Evolutionary conservation across 176 grass and related monocot species (phyloP), one percentile per base, ranked within the genome.

Genomic region (Areca catechu): DNA sequence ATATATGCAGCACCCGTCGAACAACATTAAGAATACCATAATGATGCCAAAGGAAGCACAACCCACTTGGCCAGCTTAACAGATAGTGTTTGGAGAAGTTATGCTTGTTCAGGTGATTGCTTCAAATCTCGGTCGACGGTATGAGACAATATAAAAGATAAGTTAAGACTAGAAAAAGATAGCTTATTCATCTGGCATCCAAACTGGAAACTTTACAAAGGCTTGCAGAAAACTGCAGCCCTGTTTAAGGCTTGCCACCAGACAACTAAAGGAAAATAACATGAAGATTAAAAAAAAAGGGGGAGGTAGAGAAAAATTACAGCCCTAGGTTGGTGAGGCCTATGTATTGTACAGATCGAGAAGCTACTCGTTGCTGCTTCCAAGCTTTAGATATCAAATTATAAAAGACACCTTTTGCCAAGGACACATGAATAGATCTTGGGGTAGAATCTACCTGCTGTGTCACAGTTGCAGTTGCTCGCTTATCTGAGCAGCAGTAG

Each of bases 311-410:
- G 82, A 43, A 79, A 83, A 34, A 34, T 34, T 34, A 34, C 30
- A 34, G 30, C 30, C 30, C 30, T 34, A 34, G 30, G 34, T 43
- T 43, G 34, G 34, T 43, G 34, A 43, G 34, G 63, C 74, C 71
- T 86, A 84, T 86, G 56, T 20, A 74, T 77, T 74, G 77, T 82
- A 90, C 79, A 84, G 66, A 74, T 60, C 37, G 65, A 74, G 54
- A 64, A 74, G 54, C 61, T 53, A 71, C 29, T 67, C 66, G 68
- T 68, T 76, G 56, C 72, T 66, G 51, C 73, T 43, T 43, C 34
- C 34, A 43, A 43, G 34, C 34, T 43, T 37, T 43, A 14, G 34
- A 43, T 43, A 10, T 12, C 34, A 12, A 12, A 43, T 43, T 10
- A 12, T 10, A 43, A 43, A 43, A 43, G 34, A 43, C 34, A 10